Conservation (phyloP, 2,329 filamentous ascomycete species). For the Botrytis medusae region DNA sequence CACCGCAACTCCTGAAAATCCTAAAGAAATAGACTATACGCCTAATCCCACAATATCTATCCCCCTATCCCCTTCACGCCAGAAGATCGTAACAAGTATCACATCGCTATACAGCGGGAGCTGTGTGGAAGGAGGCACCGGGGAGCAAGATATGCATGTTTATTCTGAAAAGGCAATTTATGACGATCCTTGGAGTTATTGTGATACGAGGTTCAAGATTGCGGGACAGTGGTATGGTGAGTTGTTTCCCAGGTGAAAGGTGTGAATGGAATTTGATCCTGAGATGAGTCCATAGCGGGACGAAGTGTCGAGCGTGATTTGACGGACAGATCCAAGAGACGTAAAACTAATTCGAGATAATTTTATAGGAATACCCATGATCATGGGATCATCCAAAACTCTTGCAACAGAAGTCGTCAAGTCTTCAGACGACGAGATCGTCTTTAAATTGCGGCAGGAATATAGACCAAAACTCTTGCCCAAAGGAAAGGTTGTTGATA, state of each 20-base stretch:
- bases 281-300: background rate
- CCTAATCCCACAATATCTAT: conserved; percentile 42
- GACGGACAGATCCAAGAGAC: background rate
- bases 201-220: conserved; percentile 52
- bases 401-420: conserved; percentile 46
- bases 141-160: conserved; percentile 47
- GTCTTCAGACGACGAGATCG: conserved; percentile 42
- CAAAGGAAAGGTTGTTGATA: conserved; percentile 1
- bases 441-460: conserved; percentile 50
- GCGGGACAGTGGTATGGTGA: conserved; percentile 49
- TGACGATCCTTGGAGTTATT: conserved; percentile 51
- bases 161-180: conserved; percentile 49
- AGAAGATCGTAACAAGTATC: conserved; percentile 47
- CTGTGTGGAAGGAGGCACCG: conserved; percentile 41
- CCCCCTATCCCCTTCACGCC: conserved; percentile 39
- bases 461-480: conserved; percentile 46
- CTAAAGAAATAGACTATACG: conserved; percentile 43
- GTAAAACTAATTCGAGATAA: background rate
- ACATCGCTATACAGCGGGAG: conserved; percentile 48
- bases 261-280: background rate
- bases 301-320: background rate
- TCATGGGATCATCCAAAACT: conserved; percentile 44
- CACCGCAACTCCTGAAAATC: conserved; percentile 4
- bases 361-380: conserved; percentile 42
- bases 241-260: background rate